A percentile compares a stretch with the other conserved stretches of the same genome.
These are phyloP conservation scores for Fremontodendron californicum DNA, from an alignment of 345 rosid genomes.

Conservation along the genomic window DNA sequence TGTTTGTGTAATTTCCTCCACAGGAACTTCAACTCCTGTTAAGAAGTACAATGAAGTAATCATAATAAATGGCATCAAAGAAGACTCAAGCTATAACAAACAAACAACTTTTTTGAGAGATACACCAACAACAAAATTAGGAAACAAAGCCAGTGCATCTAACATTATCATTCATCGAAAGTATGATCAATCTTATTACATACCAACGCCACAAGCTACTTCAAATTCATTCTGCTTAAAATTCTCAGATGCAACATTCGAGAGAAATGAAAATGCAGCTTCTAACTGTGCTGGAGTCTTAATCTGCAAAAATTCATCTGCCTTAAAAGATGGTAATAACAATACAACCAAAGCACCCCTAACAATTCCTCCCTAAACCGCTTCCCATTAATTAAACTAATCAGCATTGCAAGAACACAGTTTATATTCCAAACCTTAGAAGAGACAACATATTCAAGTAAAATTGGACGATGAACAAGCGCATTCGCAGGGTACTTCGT, in stretches of 20 bases:
- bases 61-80: conserved; percentile 11
- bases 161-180: not conserved
- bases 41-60: conserved; percentile 21
- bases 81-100: not conserved
- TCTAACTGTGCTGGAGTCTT: conserved; percentile 85
- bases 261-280: conserved; percentile 70
- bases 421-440: conserved; percentile 43
- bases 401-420: not conserved
- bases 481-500: conserved; percentile 75
- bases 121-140: not conserved
- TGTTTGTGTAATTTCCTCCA: conserved; percentile 56
- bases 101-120: not conserved
- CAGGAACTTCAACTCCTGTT: conserved; percentile 80
- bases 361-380: not conserved
- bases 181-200: conserved; percentile 7
- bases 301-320: conserved; percentile 40
- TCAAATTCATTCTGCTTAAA: conserved; percentile 67
- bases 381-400: not conserved
- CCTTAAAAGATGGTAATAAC: not conserved
- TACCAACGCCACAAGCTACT: conserved; percentile 91
- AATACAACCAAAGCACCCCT: not conserved
- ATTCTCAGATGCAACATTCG: conserved; percentile 46
- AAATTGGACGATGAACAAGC: conserved; percentile 65
- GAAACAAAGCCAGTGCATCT: not conserved
- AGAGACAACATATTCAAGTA: conserved; percentile 60